Conservation (phyloP, 148 eudicot genomes). For the Limonium bicolor region DNA sequence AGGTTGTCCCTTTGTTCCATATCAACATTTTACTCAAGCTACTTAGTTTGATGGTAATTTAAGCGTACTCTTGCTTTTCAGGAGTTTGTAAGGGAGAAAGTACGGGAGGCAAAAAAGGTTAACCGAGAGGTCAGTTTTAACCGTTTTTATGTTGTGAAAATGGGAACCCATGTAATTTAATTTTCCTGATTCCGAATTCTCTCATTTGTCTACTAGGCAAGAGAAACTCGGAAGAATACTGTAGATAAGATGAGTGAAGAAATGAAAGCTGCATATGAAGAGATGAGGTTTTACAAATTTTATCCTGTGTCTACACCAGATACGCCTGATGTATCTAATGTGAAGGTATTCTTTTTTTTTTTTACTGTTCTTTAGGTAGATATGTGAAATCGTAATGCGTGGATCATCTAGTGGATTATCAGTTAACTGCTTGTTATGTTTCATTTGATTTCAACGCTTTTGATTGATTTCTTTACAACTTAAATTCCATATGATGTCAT, state of each 20-base stretch:
- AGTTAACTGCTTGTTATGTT: not conserved
- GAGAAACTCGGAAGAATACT: slow-evolving; percentile 75
- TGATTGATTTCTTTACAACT: not conserved
- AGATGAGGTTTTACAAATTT: slow-evolving; percentile 71
- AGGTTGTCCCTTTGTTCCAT: slow-evolving; percentile 28
- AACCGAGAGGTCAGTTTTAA: slow-evolving; percentile 81
- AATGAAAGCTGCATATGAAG: slow-evolving; percentile 51
- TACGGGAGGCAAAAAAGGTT: slow-evolving; percentile 60
- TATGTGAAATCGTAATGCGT: not conserved
- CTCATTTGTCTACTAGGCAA: slow-evolving; percentile 52
- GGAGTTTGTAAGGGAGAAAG: slow-evolving; percentile 75
- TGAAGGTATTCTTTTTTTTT: slow-evolving; percentile 37
- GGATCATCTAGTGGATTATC: not conserved
- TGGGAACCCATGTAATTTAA: too few relatives aligned
- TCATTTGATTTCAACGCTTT: not conserved
- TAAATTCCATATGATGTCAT: not conserved
- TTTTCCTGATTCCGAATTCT: not conserved
- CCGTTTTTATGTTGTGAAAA: too few relatives aligned
- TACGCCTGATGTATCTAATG: slow-evolving; percentile 72
- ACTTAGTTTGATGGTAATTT: not conserved
- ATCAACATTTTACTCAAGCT: not conserved
- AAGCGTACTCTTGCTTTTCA: slow-evolving; percentile 10
- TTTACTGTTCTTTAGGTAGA: not conserved
- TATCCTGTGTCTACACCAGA: slow-evolving; percentile 70
- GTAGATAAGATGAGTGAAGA: slow-evolving; percentile 65